Base-by-base conservation (phyloP, 805 yeast species). In the Tanozyma kutaoensis region DNA sequence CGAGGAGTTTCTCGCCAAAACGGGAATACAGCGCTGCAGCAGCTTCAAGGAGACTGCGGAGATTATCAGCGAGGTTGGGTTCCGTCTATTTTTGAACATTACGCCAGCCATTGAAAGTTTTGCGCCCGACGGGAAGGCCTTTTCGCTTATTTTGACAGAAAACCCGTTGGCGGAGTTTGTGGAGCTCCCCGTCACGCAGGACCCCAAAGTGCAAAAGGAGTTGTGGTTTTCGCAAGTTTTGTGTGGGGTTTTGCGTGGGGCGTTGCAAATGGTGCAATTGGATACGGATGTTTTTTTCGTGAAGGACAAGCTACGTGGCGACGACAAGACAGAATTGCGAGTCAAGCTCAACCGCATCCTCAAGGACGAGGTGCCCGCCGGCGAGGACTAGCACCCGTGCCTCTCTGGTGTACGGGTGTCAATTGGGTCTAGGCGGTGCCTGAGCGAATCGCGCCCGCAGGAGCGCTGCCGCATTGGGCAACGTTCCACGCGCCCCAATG, bases 321-420 rank as follows among this genome's bases (percentile, higher is more conserved):
- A 84, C 39, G 75, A 74, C 9, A 56, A 55, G 15, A 88, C 96
- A 0, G 96, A 85, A 44, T 55, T 91, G 29, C 66, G 77, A 34
- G 69, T 91, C 24, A 73, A 72, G 40, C 58, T 91, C 37, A 58
- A 73, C 25, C 75, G 66, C 40, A 67, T 84, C 3, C 57, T 88
- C 39, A 84, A 79, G 45, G 98, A 91, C 46, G 98, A 91, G 55
- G 77, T 91, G 24, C 98, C 98, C 10, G 93, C 93, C 5, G 98
- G 97, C 14, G 97, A 91, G 50, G 95, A 86, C 37, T 77, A 50
- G 29, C n/a, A n/a, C n/a, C n/a, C n/a, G n/a, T n/a, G n/a, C n/a
- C n/a, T n/a, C n/a, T n/a, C n/a, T n/a, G n/a, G n/a, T n/a, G n/a
- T n/a, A n/a, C n/a, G n/a, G n/a, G n/a, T n/a, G n/a, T n/a, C n/a